Evolutionary conservation across 148 eudicot genomes (phyloP), one percentile per base, ranked within the genome.

Genomic region (Tetragonia tetragonoides): DNA sequence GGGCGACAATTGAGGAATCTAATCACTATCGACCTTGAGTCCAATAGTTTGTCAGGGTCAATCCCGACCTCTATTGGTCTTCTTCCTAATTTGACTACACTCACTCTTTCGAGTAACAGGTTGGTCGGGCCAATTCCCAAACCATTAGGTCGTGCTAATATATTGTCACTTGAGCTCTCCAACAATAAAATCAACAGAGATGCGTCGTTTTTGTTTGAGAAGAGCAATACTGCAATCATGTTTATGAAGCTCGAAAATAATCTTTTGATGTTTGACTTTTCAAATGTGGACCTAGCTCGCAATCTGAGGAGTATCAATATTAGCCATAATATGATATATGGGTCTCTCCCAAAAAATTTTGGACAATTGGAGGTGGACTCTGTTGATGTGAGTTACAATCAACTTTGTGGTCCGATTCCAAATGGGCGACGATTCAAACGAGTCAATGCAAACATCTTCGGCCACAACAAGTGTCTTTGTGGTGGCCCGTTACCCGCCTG

Each of bases 11-110:
- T 49, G 3, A n/a, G 65, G 69, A 42, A 69, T 40, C 44, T 18
- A 14, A 14, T 53, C 56, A 5, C 10, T 53, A 2, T 53, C 15
- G 11, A 53, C 2, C 56, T 53, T 14, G 10, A 5, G 15, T 53
- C 56, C 56, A 86, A 86, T 64, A 67, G 68, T 21, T 84, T 87
- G 2, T 23, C 85, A 1, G 89, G 92, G 10, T 15, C 75, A 4
- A 70, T 89, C 34, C 89, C 89, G 5, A 56, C 65, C 28, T 49
- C 77, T 5, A 40, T 80, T 17, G 89, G 79, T 28, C 37, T 61
- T 1, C 39, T 79, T 14, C 72, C 77, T 24, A 77, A 84, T 60
- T 75, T 79, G 23, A 34, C 63, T 11, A 2, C 8, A 2, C 24
- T 86, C 14, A 75, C 76, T 15, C 53, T 86, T 15, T 76, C 83